phyloP scores from a whole-genome alignment of 352 stramenopile species.

The Phytophthora pluvialis region DNA sequence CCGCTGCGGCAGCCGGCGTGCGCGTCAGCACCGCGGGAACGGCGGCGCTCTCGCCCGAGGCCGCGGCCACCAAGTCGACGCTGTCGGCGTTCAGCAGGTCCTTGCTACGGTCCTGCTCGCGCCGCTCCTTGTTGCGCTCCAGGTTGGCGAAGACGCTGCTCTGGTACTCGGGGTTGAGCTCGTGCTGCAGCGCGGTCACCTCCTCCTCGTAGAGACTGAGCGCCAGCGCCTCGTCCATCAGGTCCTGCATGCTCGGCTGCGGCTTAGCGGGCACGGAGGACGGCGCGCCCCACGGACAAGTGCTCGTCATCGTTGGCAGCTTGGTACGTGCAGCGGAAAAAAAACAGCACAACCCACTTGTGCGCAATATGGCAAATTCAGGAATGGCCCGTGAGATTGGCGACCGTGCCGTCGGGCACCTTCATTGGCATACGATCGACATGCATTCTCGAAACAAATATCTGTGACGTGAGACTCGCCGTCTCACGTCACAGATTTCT shows the following conservation, averaged over 20 bases:
- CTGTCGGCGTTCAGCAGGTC: conserved; percentile 55
- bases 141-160: conserved; percentile 48
- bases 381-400: conserved; percentile 18
- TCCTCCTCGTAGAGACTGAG: conserved; percentile 71
- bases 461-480: background rate
- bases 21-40: conserved; percentile 31
- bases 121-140: conserved; percentile 41
- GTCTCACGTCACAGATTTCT: conserved; percentile 12
- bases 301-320: conserved; percentile 22
- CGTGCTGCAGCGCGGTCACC: conserved; percentile 41
- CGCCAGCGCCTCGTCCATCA: conserved; percentile 78
- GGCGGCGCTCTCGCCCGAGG: conserved; percentile 17
- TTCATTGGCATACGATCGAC: conserved; percentile 17
- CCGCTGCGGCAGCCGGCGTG: conserved; percentile 23
- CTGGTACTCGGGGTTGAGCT: conserved; percentile 49
- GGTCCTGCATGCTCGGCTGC: conserved; percentile 56
- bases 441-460: conserved; percentile 8
- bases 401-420: background rate
- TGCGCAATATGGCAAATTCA: conserved; percentile 21
- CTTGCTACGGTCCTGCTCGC: conserved; percentile 37
- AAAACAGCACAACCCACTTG: conserved; percentile 1
- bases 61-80: conserved; percentile 27
- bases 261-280: conserved; percentile 19
- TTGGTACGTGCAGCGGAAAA: background rate
- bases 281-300: conserved; percentile 33